Percentiles rank a stretch among this genome's conserved stretches.
phyloP scores from a whole-genome alignment of 805 yeast genomes.

The Yarrowia osloensis region DNA sequence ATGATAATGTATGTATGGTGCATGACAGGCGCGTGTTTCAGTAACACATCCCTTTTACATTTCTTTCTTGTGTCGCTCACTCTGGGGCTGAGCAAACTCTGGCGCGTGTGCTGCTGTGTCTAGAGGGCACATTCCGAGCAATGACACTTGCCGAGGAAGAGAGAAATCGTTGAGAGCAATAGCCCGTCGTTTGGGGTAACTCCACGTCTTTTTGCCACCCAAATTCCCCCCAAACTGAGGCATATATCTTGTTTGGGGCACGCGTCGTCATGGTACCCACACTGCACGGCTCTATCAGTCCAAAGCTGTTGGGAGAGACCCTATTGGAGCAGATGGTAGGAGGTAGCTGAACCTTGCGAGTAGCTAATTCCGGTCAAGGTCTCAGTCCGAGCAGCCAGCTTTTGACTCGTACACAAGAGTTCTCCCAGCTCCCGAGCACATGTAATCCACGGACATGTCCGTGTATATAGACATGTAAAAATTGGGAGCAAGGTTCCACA shows the following conservation, averaged over 20 bases:
- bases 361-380: neutral
- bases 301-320: neutral
- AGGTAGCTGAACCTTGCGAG: neutral
- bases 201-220: neutral
- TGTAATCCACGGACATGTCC: neutral
- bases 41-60: conserved; percentile 14
- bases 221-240: neutral
- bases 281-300: neutral
- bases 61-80: neutral
- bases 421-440: neutral
- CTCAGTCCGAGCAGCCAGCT: neutral
- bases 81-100: conserved; percentile 17
- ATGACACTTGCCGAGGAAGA: neutral
- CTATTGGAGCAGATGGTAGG: conserved; percentile 14
- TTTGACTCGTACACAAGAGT: neutral
- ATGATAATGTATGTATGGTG: conserved; percentile 26
- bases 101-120: neutral
- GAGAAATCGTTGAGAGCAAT: neutral
- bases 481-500: neutral
- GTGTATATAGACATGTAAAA: neutral
- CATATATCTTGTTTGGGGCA: neutral
- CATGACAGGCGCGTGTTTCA: conserved; percentile 1
- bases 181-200: neutral
- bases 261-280: conserved; percentile 16
- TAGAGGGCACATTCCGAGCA: neutral